phyloP scores from a whole-genome alignment of 257 asterid genomes.

The Przewalskia tangutica region DNA sequence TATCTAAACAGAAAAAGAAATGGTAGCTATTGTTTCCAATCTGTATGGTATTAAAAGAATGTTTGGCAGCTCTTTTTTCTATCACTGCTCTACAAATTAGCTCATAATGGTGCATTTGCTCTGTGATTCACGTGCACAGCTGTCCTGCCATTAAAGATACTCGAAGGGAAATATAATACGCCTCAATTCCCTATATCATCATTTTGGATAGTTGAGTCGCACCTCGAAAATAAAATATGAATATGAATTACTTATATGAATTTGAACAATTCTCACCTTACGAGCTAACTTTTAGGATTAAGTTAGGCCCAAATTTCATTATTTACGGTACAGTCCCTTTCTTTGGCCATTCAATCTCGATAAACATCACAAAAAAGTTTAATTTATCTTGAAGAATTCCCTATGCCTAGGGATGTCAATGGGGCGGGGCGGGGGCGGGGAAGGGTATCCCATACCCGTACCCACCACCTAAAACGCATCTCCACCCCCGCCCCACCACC shows the following conservation, averaged over 20 bases:
- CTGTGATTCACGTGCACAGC: slow-evolving; percentile 7
- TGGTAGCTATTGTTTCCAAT: neutral
- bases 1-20: no score
- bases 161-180: neutral
- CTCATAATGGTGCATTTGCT: neutral
- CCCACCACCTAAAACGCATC: no score
- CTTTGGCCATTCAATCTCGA: neutral
- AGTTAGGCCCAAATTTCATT: no score
- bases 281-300: no score
- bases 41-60: neutral
- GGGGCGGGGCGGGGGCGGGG: no score
- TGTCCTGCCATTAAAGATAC: neutral
- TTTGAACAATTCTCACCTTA: no score
- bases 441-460: no score
- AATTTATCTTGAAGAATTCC: neutral
- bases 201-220: neutral
- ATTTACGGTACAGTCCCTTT: no score
- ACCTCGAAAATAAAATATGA: no score
- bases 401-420: no score
- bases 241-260: no score
- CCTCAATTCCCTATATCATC: neutral
- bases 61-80: neutral
- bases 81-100: neutral
- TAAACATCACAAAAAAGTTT: neutral
- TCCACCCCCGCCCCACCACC: no score